Conservation (phyloP, 2,329 filamentous ascomycete genomes). For the Orbilia blumenaviensis region DNA sequence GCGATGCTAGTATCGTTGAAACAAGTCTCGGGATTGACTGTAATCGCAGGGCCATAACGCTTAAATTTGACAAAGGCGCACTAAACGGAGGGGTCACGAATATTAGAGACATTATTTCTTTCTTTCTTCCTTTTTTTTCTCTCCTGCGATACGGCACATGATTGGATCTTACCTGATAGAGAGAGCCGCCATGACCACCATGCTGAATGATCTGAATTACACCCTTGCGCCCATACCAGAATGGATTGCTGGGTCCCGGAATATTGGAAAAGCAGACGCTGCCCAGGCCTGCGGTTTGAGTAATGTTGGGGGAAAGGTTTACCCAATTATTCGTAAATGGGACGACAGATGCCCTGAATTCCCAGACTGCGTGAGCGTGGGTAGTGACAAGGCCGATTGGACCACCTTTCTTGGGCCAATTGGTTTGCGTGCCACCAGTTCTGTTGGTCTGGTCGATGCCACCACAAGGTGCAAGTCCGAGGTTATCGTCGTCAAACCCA, state of each 20-base stretch:
- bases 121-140: no score
- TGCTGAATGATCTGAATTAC: constrained; percentile 18
- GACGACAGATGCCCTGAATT: constrained; percentile 3
- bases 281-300: not conserved
- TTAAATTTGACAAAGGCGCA: constrained; percentile 13
- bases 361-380: not conserved
- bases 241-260: not conserved
- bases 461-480: constrained; percentile 1
- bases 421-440: not conserved
- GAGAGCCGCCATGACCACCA: not conserved
- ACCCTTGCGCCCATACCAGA: constrained; percentile 4
- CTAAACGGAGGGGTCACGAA: not conserved
- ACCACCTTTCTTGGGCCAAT: constrained; percentile 13
- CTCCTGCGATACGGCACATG: not conserved
- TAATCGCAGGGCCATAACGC: not conserved
- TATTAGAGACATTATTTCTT: not conserved
- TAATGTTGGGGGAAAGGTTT: not conserved
- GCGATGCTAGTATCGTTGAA: constrained; percentile 7
- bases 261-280: not conserved
- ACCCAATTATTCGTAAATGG: not conserved
- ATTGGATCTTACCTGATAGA: constrained; percentile 4
- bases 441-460: constrained; percentile 6
- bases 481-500: constrained; percentile 13
- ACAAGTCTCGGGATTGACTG: not conserved
- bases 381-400: constrained; percentile 13